phyloP scores from a whole-genome alignment of 805 yeast genomes.

The Sugiyamaella chiloensis region DNA sequence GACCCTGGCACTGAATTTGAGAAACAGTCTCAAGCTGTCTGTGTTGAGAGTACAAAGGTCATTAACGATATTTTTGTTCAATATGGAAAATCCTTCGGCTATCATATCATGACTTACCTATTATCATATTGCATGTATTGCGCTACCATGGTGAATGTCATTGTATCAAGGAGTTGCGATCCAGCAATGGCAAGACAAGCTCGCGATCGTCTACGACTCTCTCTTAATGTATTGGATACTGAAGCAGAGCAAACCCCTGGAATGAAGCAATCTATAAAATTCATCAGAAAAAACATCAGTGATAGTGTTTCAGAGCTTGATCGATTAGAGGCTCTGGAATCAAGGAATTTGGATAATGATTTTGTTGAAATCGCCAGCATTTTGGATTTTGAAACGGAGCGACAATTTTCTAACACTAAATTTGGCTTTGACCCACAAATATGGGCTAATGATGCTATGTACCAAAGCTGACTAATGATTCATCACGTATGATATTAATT shows the following conservation, averaged over 20 bases:
- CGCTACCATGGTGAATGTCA: conserved; percentile 8
- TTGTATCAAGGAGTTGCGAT: conserved; percentile 3
- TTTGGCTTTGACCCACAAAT: conserved; percentile 9
- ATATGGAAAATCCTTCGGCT: conserved; percentile 8
- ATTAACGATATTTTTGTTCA: conserved; percentile 8
- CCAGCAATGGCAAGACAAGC: conserved; percentile 1
- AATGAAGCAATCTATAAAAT: conserved; percentile 5
- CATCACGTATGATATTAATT: neutral
- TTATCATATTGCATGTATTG: conserved; percentile 7
- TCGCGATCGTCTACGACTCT: conserved; percentile 4
- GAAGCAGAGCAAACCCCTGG: conserved; percentile 11
- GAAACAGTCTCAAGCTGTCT: conserved; percentile 5
- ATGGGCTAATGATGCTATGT: conserved; percentile 6
- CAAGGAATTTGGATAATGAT: neutral
- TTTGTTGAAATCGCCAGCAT: conserved; percentile 1
- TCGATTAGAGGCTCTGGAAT: neutral
- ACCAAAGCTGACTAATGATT: neutral
- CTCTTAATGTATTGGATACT: conserved; percentile 6
- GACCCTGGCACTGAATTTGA: conserved; percentile 4
- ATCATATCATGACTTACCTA: conserved; percentile 8
- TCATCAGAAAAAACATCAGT: conserved; percentile 1
- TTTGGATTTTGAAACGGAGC: neutral
- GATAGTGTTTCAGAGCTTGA: neutral
- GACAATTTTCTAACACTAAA: conserved; percentile 1
- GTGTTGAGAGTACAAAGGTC: conserved; percentile 4